Evolutionary conservation across 2,329 filamentous ascomycete species (phyloP).

Genomic region (Lachnellula subtilissima): DNA sequence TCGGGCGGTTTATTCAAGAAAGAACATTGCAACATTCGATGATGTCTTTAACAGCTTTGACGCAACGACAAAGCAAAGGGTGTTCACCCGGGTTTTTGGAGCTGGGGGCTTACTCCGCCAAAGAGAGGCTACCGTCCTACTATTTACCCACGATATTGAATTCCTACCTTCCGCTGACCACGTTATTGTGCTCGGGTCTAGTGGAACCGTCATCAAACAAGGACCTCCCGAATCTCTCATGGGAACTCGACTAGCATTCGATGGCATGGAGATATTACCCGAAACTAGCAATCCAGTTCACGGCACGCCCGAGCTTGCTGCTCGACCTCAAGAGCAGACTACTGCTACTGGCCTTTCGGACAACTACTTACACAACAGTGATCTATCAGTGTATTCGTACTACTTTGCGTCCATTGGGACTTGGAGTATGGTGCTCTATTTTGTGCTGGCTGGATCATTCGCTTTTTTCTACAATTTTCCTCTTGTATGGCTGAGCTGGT

Average conservation of each 20-base stretch:
- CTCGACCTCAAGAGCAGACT: no score
- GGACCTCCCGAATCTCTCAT: neutral
- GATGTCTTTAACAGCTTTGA: conserved; percentile 25
- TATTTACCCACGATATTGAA: neutral
- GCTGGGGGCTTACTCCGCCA: conserved; percentile 9
- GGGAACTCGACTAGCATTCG: neutral
- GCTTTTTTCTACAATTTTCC: neutral
- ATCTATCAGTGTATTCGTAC: neutral
- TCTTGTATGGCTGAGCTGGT: neutral
- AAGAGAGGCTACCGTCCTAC: conserved; percentile 32
- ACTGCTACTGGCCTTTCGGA: no score
- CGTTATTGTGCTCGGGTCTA: neutral
- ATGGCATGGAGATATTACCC: conserved; percentile 8
- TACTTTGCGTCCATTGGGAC: neutral
- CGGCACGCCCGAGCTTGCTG: neutral
- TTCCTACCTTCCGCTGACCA: conserved; percentile 19
- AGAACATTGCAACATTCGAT: conserved; percentile 18
- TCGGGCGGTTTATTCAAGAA: conserved; percentile 16
- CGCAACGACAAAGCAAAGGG: conserved; percentile 10
- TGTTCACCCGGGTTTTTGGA: conserved; percentile 15
- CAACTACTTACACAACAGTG: no score
- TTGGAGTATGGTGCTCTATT: neutral
- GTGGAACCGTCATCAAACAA: neutral
- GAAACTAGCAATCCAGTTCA: neutral
- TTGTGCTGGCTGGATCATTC: neutral